Evolutionary conservation across 805 yeast genomes (phyloP).

Genomic region (Kurtzmaniella fragi): DNA sequence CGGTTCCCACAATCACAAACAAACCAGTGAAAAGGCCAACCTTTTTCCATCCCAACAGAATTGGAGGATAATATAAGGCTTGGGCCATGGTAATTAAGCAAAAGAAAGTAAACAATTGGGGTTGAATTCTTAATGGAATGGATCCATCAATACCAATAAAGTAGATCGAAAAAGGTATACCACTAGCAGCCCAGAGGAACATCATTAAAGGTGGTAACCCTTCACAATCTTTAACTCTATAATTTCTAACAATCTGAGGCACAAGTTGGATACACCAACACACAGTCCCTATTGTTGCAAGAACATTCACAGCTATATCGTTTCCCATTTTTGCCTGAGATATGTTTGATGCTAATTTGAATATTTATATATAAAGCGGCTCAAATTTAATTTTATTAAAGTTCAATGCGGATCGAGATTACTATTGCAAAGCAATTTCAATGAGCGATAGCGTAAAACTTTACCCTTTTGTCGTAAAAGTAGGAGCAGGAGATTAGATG

Average conservation of each 20-base stretch:
- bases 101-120: constrained; percentile 72
- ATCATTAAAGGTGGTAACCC: constrained; percentile 90
- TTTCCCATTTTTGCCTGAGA: constrained; percentile 16
- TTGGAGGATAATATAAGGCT: constrained; percentile 66
- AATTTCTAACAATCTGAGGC: constrained; percentile 80
- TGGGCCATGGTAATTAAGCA: constrained; percentile 66
- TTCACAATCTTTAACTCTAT: constrained; percentile 67
- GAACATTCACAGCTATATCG: constrained; percentile 58
- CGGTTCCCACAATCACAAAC: constrained; percentile 46
- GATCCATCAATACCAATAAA: constrained; percentile 67
- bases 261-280: constrained; percentile 89
- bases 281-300: constrained; percentile 86
- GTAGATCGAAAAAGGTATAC: constrained; percentile 84
- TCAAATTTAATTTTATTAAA: too few species aligned
- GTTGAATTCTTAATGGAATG: constrained; percentile 80
- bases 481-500: too few species aligned
- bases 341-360: neutral
- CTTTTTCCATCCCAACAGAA: constrained; percentile 26
- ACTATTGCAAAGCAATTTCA: too few species aligned
- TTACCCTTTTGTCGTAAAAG: too few species aligned
- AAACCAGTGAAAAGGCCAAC: constrained; percentile 28
- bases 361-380: too few species aligned
- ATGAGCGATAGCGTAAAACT: too few species aligned
- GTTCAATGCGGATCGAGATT: too few species aligned
- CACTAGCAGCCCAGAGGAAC: constrained; percentile 71